A percentile compares a stretch with the other conserved stretches of the same genome.
phyloP scores from a whole-genome alignment of 2,329 filamentous ascomycete genomes.

The Huntiella moniliformis region DNA sequence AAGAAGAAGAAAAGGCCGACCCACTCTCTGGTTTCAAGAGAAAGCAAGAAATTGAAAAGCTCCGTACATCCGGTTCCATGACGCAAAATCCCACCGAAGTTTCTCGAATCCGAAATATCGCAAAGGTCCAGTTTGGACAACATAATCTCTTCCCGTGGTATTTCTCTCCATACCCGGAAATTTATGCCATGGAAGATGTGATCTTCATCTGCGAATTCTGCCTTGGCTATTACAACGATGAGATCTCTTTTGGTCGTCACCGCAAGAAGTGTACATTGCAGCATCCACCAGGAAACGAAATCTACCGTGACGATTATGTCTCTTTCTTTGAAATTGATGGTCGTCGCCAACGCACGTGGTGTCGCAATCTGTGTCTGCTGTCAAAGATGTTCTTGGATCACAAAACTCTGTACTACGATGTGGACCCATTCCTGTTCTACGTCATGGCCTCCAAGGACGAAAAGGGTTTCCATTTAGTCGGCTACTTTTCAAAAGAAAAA shows the following conservation, averaged over 20 bases:
- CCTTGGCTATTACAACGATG: slow-evolving; percentile 70
- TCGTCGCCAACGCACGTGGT: slow-evolving; percentile 84
- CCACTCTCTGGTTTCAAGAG: slow-evolving; percentile 41
- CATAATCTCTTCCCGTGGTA: slow-evolving; percentile 95
- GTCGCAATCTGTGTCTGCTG: slow-evolving; percentile 81
- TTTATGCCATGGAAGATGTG: slow-evolving; percentile 71
- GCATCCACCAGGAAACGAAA: slow-evolving; percentile 93
- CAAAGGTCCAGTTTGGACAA: slow-evolving; percentile 82
- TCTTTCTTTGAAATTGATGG: slow-evolving; percentile 98
- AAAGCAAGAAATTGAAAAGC: slow-evolving; percentile 89
- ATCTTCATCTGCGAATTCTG: slow-evolving; percentile 98
- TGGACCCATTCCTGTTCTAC: slow-evolving; percentile 98
- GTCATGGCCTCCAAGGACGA: slow-evolving; percentile 86
- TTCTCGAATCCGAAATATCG: slow-evolving; percentile 84
- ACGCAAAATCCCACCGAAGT: slow-evolving; percentile 97
- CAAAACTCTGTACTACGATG: slow-evolving; percentile 97
- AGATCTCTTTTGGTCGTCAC: slow-evolving; percentile 68
- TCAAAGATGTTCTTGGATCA: slow-evolving; percentile 95
- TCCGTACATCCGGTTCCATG: slow-evolving; percentile 90
- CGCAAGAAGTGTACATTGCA: slow-evolving; percentile 75
- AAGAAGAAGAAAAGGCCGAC: slow-evolving; percentile 17
- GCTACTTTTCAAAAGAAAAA: slow-evolving; percentile 99
- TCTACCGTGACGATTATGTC: slow-evolving; percentile 84
- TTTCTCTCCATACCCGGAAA: slow-evolving; percentile 88
- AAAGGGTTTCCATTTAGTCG: slow-evolving; percentile 84